Percentiles rank a stretch among this genome's conserved stretches.
Conservation (phyloP, 1,284 basidiomycete species). For the Fistulina hepatica region DNA sequence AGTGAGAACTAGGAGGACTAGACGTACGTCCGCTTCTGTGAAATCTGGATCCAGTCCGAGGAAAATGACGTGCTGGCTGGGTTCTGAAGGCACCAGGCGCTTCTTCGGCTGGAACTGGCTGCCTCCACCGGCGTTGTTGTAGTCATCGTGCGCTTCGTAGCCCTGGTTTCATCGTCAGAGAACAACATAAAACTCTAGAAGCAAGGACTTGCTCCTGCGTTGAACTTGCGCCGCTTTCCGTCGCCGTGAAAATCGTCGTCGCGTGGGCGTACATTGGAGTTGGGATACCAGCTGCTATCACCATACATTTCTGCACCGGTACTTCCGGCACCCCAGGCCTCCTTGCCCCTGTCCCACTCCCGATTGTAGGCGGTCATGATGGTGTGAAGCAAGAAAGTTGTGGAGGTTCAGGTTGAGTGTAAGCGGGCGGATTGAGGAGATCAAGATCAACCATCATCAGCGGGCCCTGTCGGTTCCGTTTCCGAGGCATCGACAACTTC, state of each 20-base stretch:
- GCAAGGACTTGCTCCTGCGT: conserved; percentile 38
- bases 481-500: conserved; percentile 1
- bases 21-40: conserved; percentile 78
- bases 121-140: conserved; percentile 33
- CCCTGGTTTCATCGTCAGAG: too few species aligned
- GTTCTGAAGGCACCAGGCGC: conserved; percentile 65
- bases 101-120: conserved; percentile 58
- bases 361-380: conserved; percentile 48
- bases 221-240: conserved; percentile 67
- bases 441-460: conserved; percentile 30
- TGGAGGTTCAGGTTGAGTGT: background rate
- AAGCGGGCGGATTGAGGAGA: conserved; percentile 8
- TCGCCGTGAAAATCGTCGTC: conserved; percentile 62
- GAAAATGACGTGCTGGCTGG: conserved; percentile 84
- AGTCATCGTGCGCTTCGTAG: conserved; percentile 38
- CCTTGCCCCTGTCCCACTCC: conserved; percentile 74
- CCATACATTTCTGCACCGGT: too few species aligned
- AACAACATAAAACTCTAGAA: too few species aligned
- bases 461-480: conserved; percentile 17
- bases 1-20: conserved; percentile 25
- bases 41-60: conserved; percentile 84
- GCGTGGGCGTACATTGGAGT: conserved; percentile 35
- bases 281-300: conserved; percentile 39
- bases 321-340: conserved; percentile 34
- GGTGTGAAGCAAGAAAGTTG: conserved; percentile 22